These are phyloP conservation scores for Brassica cretica DNA, from an alignment of 345 rosid species.

Conservation along the genomic window DNA sequence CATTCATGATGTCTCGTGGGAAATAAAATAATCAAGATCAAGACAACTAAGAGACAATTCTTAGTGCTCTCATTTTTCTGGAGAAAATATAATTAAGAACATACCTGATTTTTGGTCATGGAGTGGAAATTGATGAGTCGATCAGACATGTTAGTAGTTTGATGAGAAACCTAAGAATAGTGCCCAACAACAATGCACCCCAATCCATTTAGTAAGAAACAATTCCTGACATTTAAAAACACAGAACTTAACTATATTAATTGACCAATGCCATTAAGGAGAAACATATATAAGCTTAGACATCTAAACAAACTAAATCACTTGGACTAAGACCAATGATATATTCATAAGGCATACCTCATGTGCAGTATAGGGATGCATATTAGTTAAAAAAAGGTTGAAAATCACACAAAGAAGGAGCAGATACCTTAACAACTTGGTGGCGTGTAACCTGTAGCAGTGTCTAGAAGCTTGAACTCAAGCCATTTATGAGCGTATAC, in stretches of 20 bases:
- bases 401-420: neutral
- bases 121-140: too few relatives aligned
- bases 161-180: neutral
- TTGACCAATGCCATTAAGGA: neutral
- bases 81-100: neutral
- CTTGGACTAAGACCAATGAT: neutral
- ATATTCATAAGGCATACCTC: neutral
- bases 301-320: neutral
- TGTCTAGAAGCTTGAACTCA: neutral
- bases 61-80: neutral
- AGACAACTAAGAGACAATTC: neutral
- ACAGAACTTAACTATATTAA: neutral
- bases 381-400: neutral
- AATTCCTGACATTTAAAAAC: neutral
- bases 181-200: neutral
- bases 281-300: neutral
- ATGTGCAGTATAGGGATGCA: neutral
- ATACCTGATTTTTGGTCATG: neutral
- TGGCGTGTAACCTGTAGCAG: neutral
- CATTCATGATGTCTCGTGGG: neutral
- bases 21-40: neutral
- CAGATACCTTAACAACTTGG: constrained; percentile 36
- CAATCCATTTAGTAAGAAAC: neutral
- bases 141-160: too few relatives aligned
- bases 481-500: constrained; percentile 30